These are phyloP conservation scores for Aspergillus sojae DNA, from an alignment of 2,329 filamentous ascomycete genomes.

Conservation along the genomic window DNA sequence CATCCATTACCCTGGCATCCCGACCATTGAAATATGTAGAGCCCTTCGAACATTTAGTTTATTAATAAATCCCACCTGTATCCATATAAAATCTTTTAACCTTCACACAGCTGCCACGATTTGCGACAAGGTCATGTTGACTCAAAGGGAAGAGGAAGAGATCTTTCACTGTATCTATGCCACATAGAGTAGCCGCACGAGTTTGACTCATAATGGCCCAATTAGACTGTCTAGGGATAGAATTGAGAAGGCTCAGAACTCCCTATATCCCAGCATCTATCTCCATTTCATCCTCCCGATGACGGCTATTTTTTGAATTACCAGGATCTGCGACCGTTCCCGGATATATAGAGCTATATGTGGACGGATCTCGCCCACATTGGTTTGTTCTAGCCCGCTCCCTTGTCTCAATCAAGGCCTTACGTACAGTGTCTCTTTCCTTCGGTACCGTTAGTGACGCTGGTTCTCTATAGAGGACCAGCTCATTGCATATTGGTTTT, in stretches of 20 bases:
- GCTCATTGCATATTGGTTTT: conserved; percentile 61
- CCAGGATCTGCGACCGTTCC: not conserved
- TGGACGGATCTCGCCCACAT: not conserved
- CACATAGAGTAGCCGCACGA: not conserved
- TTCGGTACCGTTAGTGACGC: conserved; percentile 73
- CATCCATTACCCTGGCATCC: not conserved
- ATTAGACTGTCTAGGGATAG: too few relatives aligned
- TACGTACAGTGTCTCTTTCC: conserved; percentile 3
- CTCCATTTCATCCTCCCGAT: conserved; percentile 10
- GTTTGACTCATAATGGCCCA: not conserved
- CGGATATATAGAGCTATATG: not conserved
- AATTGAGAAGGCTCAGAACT: not conserved
- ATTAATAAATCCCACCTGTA: not conserved
- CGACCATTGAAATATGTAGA: not conserved
- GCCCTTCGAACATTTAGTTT: not conserved
- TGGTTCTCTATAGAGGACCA: conserved; percentile 84
- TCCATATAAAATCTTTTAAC: not conserved
- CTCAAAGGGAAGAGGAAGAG: not conserved
- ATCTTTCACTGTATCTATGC: not conserved
- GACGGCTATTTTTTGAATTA: not conserved
- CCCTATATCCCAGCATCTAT: conserved; percentile 5
- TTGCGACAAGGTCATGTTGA: not conserved
- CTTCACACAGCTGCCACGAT: not conserved
- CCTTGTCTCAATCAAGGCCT: conserved; percentile 17
- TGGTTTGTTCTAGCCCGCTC: conserved; percentile 14